Conservation (phyloP, 2,329 filamentous ascomycete genomes). For the Torrubiella hemipterigena region DNA sequence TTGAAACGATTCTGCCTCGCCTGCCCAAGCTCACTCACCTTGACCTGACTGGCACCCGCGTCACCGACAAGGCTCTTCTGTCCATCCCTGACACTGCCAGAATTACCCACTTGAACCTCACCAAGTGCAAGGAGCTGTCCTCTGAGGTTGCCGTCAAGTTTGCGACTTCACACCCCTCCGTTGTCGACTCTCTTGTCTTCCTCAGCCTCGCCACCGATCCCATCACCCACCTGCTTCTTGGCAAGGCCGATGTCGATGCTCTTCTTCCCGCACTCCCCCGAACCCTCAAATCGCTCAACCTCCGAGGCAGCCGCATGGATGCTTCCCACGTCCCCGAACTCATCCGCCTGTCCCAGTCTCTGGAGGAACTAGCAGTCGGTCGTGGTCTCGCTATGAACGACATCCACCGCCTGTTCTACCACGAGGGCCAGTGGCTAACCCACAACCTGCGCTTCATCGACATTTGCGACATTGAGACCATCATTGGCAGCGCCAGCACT, state of each 20-base stretch:
- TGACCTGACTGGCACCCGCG: slow-evolving; percentile 66
- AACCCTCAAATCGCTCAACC: slow-evolving; percentile 59
- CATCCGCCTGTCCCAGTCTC: slow-evolving; percentile 49
- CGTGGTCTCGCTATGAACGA: slow-evolving; percentile 54
- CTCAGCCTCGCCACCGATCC: slow-evolving; percentile 64
- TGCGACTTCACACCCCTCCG: slow-evolving; percentile 57
- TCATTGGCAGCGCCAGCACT: slow-evolving; percentile 46
- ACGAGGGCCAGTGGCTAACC: slow-evolving; percentile 30
- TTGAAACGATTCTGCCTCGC: slow-evolving; percentile 60
- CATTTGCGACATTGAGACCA: slow-evolving; percentile 49
- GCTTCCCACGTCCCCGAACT: slow-evolving; percentile 51
- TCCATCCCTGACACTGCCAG: slow-evolving; percentile 59
- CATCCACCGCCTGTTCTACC: slow-evolving; percentile 52
- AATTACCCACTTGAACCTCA: slow-evolving; percentile 67
- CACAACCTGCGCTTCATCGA: slow-evolving; percentile 64
- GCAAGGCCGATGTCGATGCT: slow-evolving; percentile 49
- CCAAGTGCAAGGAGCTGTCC: slow-evolving; percentile 60
- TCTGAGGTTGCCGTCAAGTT: slow-evolving; percentile 59
- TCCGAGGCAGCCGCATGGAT: slow-evolving; percentile 64
- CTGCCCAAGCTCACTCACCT: slow-evolving; percentile 60
- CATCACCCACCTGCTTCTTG: slow-evolving; percentile 59
- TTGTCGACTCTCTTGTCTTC: slow-evolving; percentile 50
- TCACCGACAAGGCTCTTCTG: slow-evolving; percentile 59
- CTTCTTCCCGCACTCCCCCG: slow-evolving; percentile 55
- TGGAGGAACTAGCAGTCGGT: slow-evolving; percentile 67